Evolutionary conservation across 441 rosid species (phyloP), one percentile per base, ranked within the genome.

Genomic region (Erodium texanum): DNA sequence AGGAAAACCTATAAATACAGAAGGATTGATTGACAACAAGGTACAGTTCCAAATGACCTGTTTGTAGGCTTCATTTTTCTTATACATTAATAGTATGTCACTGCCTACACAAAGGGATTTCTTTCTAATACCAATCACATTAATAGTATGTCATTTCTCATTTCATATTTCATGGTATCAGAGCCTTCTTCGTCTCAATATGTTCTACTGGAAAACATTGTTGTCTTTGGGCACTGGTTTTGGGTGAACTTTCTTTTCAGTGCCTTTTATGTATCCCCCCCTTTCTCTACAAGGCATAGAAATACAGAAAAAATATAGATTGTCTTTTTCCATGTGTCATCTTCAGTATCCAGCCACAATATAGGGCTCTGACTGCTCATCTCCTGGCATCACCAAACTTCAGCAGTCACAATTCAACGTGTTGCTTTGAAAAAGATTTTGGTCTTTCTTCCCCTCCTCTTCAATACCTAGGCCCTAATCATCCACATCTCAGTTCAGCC

Each of bases 1-100:
- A 72, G 63, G 38, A 68, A 29, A 36, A 10, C n/a, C 41, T 58
- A 8, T 50, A 27, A 66, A 41, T 16, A 62, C 8, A 61, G 18
- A 22, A 18, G 68, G 1, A 12, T 20, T 63, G 59, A 12, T 15
- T 23, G 20, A 23, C 32, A 16, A 23, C 54, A 71, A 27, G 41
- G 29, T 32, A 15, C 15, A 12, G 4, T 12, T 41, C 16, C 58
- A 18, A n/a, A 67, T 36, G 66, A 56, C 48, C 3, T 62, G 2
- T n/a, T 34, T 24, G 24, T 12, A 54, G 61, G 19, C 61, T 54
- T 54, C 0, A 24, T 32, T 7, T 32, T 32, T 10, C 50, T 41
- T 10, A 41, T 41, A 41, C 50, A 10, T 14, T 41, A 41, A 41
- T 41, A n/a, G n/a, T 32, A 32, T 32, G 36, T 7, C 7, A n/a